Base-by-base conservation (phyloP, 306 rosid species). In the Trichosanthes truncata region DNA sequence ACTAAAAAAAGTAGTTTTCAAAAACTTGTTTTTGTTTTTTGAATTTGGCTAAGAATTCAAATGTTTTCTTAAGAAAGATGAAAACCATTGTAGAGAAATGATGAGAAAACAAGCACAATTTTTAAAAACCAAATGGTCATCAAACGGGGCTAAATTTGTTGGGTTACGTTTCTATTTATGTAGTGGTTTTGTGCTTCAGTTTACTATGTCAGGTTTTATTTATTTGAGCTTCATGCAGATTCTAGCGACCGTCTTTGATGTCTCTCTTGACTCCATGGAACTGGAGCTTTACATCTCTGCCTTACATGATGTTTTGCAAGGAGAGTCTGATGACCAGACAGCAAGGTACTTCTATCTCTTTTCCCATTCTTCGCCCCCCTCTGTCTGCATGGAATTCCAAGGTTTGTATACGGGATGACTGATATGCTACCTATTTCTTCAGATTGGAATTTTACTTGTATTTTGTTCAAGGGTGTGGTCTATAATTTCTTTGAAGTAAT, bases 241-340 rank as follows among this genome's bases (percentile, higher is more conserved):
- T 82, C 91, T 89, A n/a, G 91, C 90, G 63, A 89, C 89, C 75
- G 86, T 88, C 79, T 88, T 84, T 53, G 90, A 88, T 62, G 83
- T 81, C 84, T 90, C 89, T 46, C 84, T 87, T 51, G 88, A 86
- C 74, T 90, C 86, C 45, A 78, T 87, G 68, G 93, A 95, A 87
- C 84, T 85, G 80, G 97, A 93, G 80, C 73, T 74, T 79, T 91
- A 89, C 86, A 91, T 80, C 71, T 87, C 92, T 78, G 92, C 89
- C 80, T 91, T 92, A 73, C 85, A 84, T 80, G 97, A 95, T 77
- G 92, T 89, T 78, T 77, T 95, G 89, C 81, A 79, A 63, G 97
- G 90, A 53, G 91, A 85, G 79, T 85, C 81, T 76, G 91, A 91
- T 36, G 83, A 80, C 53, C 84, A 83, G 82, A 77, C 80, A 13